Evolutionary conservation across 768 basidiomycete species (phyloP), one percentile per base, ranked within the genome.

Genomic region (Phaffia australis): DNA sequence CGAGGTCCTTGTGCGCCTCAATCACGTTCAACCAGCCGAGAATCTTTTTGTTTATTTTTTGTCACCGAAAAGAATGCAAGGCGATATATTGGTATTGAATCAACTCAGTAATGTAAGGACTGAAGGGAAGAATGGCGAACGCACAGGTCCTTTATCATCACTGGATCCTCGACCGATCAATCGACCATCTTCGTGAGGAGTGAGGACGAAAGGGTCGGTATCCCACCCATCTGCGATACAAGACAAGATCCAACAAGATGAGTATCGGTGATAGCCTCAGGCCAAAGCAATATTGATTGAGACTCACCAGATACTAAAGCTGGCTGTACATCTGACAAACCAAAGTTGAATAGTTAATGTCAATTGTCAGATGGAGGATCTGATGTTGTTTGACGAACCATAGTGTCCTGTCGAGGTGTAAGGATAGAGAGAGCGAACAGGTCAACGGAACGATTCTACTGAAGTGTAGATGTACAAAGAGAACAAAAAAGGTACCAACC

Each of bases 21-120:
- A 95, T 80, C 54, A 91, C 86, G 73, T 92, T 91, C 66, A 94
- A 76, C 90, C 90, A 93, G 18, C 87, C 90, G 11, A 89, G 77
- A 51, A 93, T 80, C 29, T 56, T n/a, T 2, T 27, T 5, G 19
- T 23, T 46, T 3, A 66, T 19, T 0, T 16, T 18, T 56, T 42
- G 35, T 42, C 11, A 48, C 7, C 8, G 68, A 71, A 71, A 16
- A 74, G 56, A 71, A 71, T 69, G n/a, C 67, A 68, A 23, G 54
- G 46, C n/a, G 66, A 51, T 14, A 54, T 63, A 21, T 60, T 59
- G 32, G 47, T 4, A 21, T 8, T 23, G 19, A 23, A 27, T 14
- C 55, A 11, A 27, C n/a, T 27, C 27, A 60, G 18, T 18, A 21
- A n/a, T 25, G 49, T 55, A 25, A 46, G 8, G 6, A 6, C 1